Evolutionary conservation across 2,329 filamentous ascomycete genomes (phyloP), one percentile per base, ranked within the genome.

Genomic region (Paraphoma sp.): DNA sequence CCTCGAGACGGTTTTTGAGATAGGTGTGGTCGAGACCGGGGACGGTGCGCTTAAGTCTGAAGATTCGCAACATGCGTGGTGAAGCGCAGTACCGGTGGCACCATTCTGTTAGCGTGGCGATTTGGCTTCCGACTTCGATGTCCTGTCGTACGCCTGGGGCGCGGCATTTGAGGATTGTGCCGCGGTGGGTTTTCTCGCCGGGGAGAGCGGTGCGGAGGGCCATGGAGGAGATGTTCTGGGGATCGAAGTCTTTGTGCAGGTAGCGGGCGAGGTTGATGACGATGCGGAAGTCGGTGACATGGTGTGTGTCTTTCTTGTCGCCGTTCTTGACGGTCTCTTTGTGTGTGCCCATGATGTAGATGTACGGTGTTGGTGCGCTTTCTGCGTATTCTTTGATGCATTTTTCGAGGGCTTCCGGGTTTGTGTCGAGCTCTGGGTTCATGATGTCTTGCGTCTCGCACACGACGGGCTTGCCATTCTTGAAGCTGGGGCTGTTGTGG

Each of bases 61-160:
- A 81, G 53, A 75, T 72, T 68, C 88, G 89, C 33, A 91, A 79
- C 8, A 79, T 78, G 1, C 85, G 80, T 18, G 80, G 78, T 61
- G 83, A 86, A 2, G 83, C 83, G 65, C 86, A 88, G 76, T 86
- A 93, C 40, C 83, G 82, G 55, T 89, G 84, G 65, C 88, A 91
- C 89, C 90, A 93, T 56, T 87, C 83, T 18, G 72, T 72, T 10
- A 87, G 17, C 66, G 76, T 36, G 67, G 82, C 68, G 75, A 78
- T 47, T 6, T 56, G 64, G 28, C 64, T 59, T 10, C 80, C 79
- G 10, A 82, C 72, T 63, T 84, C 81, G 53, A 84, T 73, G 56
- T 78, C 78, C 56, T 80, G 77, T 50, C 73, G 77, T 29, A 67
- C 70, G 4, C 78, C 79, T 2, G 83, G 82, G 0, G 82, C 86